phyloP scores from a whole-genome alignment of 140 eudicot genomes.

The Flaveria floridana region DNA sequence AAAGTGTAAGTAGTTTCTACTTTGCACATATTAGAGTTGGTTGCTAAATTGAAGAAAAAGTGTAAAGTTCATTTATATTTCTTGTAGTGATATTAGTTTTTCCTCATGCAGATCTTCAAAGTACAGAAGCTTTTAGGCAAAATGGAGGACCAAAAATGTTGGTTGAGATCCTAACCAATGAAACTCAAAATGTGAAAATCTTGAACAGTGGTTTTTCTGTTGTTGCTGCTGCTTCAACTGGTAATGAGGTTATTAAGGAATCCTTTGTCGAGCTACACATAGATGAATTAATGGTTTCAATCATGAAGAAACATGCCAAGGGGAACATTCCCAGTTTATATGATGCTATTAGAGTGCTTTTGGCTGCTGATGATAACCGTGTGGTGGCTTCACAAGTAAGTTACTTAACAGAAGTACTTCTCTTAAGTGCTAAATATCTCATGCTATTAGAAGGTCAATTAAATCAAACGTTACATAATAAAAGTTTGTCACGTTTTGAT shows the following conservation, averaged over 20 bases:
- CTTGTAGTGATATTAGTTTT: background rate
- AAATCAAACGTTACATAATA: background rate
- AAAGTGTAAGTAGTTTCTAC: background rate
- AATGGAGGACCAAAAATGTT: constrained; percentile 67
- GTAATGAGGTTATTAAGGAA: constrained; percentile 89
- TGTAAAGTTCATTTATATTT: background rate
- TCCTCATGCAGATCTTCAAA: constrained; percentile 65
- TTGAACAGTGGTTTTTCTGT: constrained; percentile 70
- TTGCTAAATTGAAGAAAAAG: background rate
- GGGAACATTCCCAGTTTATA: constrained; percentile 61
- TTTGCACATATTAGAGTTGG: background rate
- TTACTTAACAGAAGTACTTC: background rate
- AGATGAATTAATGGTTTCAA: constrained; percentile 56
- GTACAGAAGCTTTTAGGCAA: constrained; percentile 67
- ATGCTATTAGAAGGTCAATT: background rate
- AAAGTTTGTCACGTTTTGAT: background rate
- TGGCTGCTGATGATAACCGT: constrained; percentile 86
- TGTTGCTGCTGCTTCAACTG: constrained; percentile 87
- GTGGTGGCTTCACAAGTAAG: constrained; percentile 95
- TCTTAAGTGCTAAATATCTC: background rate
- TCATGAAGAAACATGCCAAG: constrained; percentile 48
- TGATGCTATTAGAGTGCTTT: constrained; percentile 78
- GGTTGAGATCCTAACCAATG: constrained; percentile 49
- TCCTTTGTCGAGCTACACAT: constrained; percentile 74
- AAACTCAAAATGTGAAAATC: constrained; percentile 43